Evolutionary conservation across 2,329 filamentous ascomycete genomes (phyloP).

Genomic region (Epichloe gansuensis): DNA sequence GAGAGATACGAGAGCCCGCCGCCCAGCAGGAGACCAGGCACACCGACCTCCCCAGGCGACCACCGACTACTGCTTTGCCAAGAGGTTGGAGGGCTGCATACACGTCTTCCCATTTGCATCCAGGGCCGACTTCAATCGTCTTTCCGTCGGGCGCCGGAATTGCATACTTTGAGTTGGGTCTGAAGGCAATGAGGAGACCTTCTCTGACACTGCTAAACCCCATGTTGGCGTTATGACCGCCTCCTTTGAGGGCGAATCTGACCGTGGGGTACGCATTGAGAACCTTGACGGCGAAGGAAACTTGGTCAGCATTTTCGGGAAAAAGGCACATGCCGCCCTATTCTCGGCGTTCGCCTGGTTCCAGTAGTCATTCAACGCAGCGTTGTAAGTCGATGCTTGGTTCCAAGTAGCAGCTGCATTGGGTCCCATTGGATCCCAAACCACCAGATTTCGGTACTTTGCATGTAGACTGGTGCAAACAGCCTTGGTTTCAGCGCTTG

Average conservation of each 20-base stretch:
- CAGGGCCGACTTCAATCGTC: conserved; percentile 32
- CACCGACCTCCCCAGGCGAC: conserved; percentile 35
- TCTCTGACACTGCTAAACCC: conserved; percentile 37
- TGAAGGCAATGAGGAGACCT: conserved; percentile 30
- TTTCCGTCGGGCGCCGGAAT: conserved; percentile 19
- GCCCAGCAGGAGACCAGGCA: conserved; percentile 39
- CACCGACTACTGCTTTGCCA: conserved; percentile 30
- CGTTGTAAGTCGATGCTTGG: conserved; percentile 4
- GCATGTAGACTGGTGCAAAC: conserved; percentile 8
- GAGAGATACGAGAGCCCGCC: conserved; percentile 41
- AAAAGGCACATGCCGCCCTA: conserved; percentile 28
- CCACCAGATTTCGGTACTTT: conserved; percentile 7
- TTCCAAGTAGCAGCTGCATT: neutral
- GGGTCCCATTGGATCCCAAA: conserved; percentile 8
- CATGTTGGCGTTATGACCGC: conserved; percentile 45
- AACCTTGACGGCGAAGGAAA: conserved; percentile 38
- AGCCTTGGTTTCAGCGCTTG: conserved; percentile 5
- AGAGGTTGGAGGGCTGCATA: conserved; percentile 27
- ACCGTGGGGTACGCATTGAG: conserved; percentile 31
- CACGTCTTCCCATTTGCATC: conserved; percentile 31
- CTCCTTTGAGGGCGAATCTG: conserved; percentile 42
- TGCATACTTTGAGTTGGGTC: conserved; percentile 4
- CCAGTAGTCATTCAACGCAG: conserved; percentile 9
- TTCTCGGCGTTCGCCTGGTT: conserved; percentile 8
- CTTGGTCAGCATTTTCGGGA: conserved; percentile 36